These are phyloP conservation scores for Pseudogymnoascus sp. DNA, from an alignment of 2,329 filamentous ascomycete species.

Conservation along the genomic window DNA sequence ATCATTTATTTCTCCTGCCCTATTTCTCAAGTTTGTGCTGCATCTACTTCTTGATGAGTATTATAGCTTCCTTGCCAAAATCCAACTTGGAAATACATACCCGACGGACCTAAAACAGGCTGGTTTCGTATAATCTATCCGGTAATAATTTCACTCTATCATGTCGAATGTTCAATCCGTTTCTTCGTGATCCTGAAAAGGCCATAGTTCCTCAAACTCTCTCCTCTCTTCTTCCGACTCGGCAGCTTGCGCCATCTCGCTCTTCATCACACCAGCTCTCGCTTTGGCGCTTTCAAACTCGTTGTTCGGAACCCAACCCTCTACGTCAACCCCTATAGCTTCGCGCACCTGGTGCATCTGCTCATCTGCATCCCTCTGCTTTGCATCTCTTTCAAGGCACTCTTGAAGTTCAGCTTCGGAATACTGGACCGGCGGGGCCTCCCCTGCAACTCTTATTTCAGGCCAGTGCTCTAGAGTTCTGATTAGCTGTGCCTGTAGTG, in stretches of 20 bases:
- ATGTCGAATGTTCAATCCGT: constrained; percentile 14
- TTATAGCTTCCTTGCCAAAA: neutral
- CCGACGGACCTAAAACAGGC: neutral
- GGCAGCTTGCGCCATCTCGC: constrained; percentile 16
- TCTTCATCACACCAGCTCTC: constrained; percentile 16
- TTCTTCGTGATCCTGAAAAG: constrained; percentile 18
- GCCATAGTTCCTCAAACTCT: constrained; percentile 16
- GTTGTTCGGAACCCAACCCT: constrained; percentile 17
- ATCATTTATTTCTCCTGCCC: neutral
- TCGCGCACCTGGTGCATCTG: constrained; percentile 18
- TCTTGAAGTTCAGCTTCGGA: constrained; percentile 15
- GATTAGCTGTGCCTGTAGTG: constrained; percentile 19
- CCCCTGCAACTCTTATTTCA: constrained; percentile 16
- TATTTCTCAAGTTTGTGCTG: neutral
- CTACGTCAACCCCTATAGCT: constrained; percentile 17
- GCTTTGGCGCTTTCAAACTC: constrained; percentile 17
- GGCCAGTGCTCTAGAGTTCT: constrained; percentile 16
- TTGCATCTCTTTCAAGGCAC: constrained; percentile 16
- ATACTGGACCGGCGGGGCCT: constrained; percentile 14
- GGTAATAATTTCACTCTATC: neutral
- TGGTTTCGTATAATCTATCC: neutral
- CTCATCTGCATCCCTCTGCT: constrained; percentile 18
- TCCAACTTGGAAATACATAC: neutral
- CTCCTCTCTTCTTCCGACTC: constrained; percentile 17
- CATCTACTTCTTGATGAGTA: neutral